phyloP scores from a whole-genome alignment of 176 grass and related monocot species.

The Carex kokanica region DNA sequence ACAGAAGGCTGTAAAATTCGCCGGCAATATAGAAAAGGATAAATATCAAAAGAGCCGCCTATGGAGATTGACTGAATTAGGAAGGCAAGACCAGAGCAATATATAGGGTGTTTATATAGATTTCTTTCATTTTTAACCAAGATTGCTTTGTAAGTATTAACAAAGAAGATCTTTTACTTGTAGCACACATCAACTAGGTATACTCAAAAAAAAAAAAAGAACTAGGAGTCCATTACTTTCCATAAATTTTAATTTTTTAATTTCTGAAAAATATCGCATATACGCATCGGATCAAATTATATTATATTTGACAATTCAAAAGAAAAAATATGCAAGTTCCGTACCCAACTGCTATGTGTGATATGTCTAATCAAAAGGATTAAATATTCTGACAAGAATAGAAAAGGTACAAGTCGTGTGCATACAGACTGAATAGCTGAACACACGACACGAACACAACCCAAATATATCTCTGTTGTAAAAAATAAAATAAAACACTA shows the following conservation, averaged over 20 bases:
- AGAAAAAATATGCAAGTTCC: too few relatives aligned
- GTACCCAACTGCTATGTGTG: neutral
- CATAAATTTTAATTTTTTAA: too few relatives aligned
- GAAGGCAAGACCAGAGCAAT: neutral
- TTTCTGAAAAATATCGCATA: too few relatives aligned
- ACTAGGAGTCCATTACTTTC: neutral
- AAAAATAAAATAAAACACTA: neutral
- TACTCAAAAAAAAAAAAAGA: too few relatives aligned
- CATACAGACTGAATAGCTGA: neutral
- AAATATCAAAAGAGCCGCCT: neutral
- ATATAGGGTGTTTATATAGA: neutral
- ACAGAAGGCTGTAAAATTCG: neutral
- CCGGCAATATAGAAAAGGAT: neutral
- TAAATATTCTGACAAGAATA: neutral
- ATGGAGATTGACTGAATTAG: neutral
- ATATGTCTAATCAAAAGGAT: neutral
- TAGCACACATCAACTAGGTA: neutral
- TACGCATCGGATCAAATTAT: neutral
- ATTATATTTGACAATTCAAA: too few relatives aligned
- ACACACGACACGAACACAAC: neutral
- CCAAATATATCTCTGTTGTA: neutral
- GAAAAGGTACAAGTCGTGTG: neutral
- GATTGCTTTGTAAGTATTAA: neutral
- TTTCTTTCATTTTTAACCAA: neutral
- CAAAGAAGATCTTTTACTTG: neutral